These are phyloP conservation scores for Harrya chromipes DNA, from an alignment of 768 basidiomycete species.

Conservation along the genomic window DNA sequence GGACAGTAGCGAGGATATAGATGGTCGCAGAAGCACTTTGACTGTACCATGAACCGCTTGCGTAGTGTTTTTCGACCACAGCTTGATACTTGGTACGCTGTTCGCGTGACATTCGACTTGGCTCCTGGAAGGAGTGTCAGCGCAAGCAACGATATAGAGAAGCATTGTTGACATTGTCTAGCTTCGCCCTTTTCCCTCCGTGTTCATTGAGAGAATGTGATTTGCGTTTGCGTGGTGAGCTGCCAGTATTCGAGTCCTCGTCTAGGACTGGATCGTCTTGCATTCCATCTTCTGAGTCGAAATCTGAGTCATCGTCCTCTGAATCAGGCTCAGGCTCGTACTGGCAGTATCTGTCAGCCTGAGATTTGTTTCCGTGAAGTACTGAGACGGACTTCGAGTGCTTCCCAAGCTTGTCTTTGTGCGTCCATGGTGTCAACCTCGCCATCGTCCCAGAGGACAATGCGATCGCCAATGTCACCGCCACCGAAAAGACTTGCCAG, in stretches of 20 bases:
- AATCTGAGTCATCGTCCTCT: slow-evolving; percentile 51
- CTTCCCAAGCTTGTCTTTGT: slow-evolving; percentile 81
- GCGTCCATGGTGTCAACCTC: slow-evolving; percentile 65
- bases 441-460: slow-evolving; percentile 94
- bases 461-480: slow-evolving; percentile 62
- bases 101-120: slow-evolving; percentile 62
- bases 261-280: slow-evolving; percentile 40
- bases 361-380: background rate
- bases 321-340: slow-evolving; percentile 77
- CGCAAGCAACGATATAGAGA: background rate
- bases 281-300: slow-evolving; percentile 43
- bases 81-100: slow-evolving; percentile 63
- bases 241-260: slow-evolving; percentile 38
- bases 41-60: slow-evolving; percentile 79
- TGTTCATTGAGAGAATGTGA: slow-evolving; percentile 37
- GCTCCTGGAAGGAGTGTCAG: slow-evolving; percentile 34
- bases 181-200: slow-evolving; percentile 56
- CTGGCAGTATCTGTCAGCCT: slow-evolving; percentile 37
- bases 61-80: slow-evolving; percentile 78
- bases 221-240: slow-evolving; percentile 48
- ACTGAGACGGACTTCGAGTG: slow-evolving; percentile 61
- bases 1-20: slow-evolving; percentile 85
- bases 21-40: slow-evolving; percentile 88
- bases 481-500: slow-evolving; percentile 79
- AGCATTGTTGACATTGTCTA: slow-evolving; percentile 41